A percentile compares a stretch with the other conserved stretches of the same genome.
Evolutionary conservation across 192 early-diverging fungal genomes (phyloP).

Genomic region (Entomortierella chlamydospora): DNA sequence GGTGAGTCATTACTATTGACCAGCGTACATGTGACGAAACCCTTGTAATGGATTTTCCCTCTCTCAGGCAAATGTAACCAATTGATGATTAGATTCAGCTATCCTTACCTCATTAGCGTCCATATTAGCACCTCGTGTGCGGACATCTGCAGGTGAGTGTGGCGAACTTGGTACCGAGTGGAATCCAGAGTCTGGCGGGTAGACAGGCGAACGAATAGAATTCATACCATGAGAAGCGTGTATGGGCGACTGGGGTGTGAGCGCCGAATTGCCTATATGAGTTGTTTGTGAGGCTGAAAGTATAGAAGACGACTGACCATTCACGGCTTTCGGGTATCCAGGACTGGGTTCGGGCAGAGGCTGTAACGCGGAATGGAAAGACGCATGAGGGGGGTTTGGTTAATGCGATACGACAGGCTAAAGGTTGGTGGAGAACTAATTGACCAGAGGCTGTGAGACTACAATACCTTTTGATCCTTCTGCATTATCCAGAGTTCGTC

Average conservation of each 20-base stretch:
- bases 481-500: slow-evolving; percentile 54
- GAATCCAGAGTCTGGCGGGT: slow-evolving; percentile 49
- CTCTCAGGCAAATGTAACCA: not conserved
- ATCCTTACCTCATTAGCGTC: slow-evolving; percentile 32
- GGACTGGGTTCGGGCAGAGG: slow-evolving; percentile 49
- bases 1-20: too few relatives aligned
- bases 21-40: too few relatives aligned
- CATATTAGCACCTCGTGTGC: slow-evolving; percentile 17
- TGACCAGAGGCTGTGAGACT: not conserved
- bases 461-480: slow-evolving; percentile 47
- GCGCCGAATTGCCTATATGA: not conserved
- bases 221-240: slow-evolving; percentile 22
- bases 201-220: slow-evolving; percentile 21
- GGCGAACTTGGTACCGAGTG: slow-evolving; percentile 50
- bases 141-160: slow-evolving; percentile 44
- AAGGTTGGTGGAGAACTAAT: not conserved
- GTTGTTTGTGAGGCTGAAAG: slow-evolving; percentile 31
- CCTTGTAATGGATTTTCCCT: too few relatives aligned
- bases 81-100: not conserved
- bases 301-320: slow-evolving; percentile 17
- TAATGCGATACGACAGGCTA: not conserved
- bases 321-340: slow-evolving; percentile 35
- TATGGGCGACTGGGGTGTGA: slow-evolving; percentile 41
- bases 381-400: not conserved
- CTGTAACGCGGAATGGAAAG: slow-evolving; percentile 5